These are phyloP conservation scores for Begonia masoniana DNA, from an alignment of 306 rosid genomes.

Conservation along the genomic window DNA sequence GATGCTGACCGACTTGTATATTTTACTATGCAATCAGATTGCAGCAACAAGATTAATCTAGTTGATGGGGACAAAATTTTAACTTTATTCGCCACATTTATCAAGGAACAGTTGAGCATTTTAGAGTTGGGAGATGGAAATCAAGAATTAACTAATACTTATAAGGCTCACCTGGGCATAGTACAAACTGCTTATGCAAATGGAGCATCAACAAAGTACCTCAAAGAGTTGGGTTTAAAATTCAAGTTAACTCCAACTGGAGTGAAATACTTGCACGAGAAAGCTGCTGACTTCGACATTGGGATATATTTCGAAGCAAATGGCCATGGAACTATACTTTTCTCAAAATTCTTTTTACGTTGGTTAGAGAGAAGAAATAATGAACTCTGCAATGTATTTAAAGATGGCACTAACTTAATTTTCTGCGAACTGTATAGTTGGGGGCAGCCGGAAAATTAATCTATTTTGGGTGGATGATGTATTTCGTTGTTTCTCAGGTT, in stretches of 20 bases:
- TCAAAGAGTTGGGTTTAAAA: constrained; percentile 61
- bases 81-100: constrained; percentile 66
- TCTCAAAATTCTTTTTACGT: constrained; percentile 46
- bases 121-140: constrained; percentile 9
- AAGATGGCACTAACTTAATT: constrained; percentile 23
- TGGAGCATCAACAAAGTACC: constrained; percentile 80
- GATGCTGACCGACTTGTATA: constrained; percentile 95
- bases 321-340: constrained; percentile 89
- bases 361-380: constrained; percentile 39
- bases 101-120: constrained; percentile 38
- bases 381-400: constrained; percentile 31
- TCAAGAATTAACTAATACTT: constrained; percentile 10
- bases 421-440: too few species aligned
- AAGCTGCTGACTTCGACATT: constrained; percentile 68
- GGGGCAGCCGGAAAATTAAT: too few species aligned
- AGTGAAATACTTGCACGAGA: constrained; percentile 78
- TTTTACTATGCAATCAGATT: constrained; percentile 42
- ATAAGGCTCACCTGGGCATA: constrained; percentile 49
- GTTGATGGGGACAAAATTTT: constrained; percentile 92
- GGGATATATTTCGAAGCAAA: constrained; percentile 98
- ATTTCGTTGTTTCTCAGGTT: constrained; percentile 21
- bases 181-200: constrained; percentile 95
- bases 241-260: constrained; percentile 78
- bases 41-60: constrained; percentile 45
- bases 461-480: too few species aligned